A percentile compares a stretch with the other conserved stretches of the same genome.
Conservation (phyloP, 2,329 filamentous ascomycete species). For the Apiospora marii region DNA sequence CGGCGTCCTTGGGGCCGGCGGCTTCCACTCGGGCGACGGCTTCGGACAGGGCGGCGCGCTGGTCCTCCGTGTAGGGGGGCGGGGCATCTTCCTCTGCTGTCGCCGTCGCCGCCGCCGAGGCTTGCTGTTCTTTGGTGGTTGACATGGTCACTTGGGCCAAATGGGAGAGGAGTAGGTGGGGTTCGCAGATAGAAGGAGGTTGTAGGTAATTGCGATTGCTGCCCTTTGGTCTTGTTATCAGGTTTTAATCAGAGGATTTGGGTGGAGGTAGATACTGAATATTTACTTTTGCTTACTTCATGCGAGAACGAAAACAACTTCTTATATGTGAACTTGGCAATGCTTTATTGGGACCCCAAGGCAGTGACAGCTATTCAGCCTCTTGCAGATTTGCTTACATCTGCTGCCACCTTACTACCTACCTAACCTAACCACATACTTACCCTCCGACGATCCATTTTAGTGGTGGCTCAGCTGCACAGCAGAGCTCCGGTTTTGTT, state of each 20-base stretch:
- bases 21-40: constrained; percentile 9
- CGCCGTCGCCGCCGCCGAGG: background rate
- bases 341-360: background rate
- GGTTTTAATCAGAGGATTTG: background rate
- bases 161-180: background rate
- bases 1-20: background rate
- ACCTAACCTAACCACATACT: background rate
- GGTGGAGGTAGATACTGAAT: background rate
- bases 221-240: background rate
- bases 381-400: background rate
- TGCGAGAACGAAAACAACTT: background rate
- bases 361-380: background rate
- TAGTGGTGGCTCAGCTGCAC: background rate
- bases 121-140: background rate
- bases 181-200: background rate
- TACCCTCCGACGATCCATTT: background rate
- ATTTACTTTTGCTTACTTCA: background rate
- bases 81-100: background rate
- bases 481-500: background rate
- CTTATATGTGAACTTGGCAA: background rate
- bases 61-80: background rate
- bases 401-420: background rate
- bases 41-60: background rate
- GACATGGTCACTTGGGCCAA: background rate
- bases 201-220: background rate